A percentile compares a stretch with the other conserved stretches of the same genome.
phyloP scores from a whole-genome alignment of 192 early-diverging fungal genomes.

The Podila epicladia region DNA sequence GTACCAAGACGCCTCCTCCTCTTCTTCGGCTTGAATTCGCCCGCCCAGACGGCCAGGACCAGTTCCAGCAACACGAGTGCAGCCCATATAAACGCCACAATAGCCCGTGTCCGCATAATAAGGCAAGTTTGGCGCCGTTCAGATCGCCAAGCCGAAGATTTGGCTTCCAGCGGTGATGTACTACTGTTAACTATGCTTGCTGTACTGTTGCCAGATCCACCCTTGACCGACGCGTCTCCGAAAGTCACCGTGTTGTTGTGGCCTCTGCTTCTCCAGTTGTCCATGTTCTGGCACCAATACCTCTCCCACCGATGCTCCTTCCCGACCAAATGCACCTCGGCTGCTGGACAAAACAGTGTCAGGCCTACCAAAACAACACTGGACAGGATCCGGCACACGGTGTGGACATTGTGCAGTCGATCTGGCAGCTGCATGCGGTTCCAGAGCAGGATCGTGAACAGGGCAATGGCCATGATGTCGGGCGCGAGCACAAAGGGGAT shows the following conservation, averaged over 20 bases:
- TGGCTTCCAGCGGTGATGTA: not conserved
- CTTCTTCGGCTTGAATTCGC: constrained; percentile 1
- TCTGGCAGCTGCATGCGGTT: not conserved
- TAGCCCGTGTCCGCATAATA: not conserved
- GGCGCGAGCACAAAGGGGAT: not conserved
- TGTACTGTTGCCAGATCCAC: too few relatives aligned
- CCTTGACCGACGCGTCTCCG: not conserved
- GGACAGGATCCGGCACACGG: not conserved
- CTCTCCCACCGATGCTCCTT: too few relatives aligned
- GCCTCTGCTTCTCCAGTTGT: too few relatives aligned
- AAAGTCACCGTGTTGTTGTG: too few relatives aligned
- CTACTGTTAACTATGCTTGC: too few relatives aligned
- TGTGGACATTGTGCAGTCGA: constrained; percentile 1
- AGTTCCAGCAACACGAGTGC: constrained; percentile 7
- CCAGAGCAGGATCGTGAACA: constrained; percentile 13
- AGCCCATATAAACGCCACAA: constrained; percentile 5
- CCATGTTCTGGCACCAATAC: too few relatives aligned
- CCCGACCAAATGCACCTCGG: not conserved
- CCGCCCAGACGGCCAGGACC: not conserved
- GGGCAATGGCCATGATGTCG: constrained; percentile 1
- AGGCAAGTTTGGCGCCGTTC: not conserved
- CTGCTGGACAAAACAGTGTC: not conserved
- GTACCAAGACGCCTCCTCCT: not conserved
- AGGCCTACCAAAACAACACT: not conserved
- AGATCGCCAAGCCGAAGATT: not conserved